These are phyloP conservation scores for Tricladium varicosporioides DNA, from an alignment of 2,329 filamentous ascomycete genomes.

Conservation along the genomic window DNA sequence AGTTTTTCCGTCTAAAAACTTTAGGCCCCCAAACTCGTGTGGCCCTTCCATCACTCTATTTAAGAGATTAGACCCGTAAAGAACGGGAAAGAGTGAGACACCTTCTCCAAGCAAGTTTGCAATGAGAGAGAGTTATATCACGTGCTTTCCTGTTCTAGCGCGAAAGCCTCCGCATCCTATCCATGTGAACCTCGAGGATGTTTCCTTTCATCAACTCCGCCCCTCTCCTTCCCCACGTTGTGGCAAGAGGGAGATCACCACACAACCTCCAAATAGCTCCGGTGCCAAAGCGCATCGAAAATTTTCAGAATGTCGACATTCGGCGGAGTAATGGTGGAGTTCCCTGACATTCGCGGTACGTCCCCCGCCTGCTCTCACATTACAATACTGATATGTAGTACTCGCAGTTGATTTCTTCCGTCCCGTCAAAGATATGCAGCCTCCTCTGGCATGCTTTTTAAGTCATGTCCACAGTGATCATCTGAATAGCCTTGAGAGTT, in stretches of 20 bases:
- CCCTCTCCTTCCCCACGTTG: neutral
- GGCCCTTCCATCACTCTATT: too few relatives aligned
- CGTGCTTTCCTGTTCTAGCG: neutral
- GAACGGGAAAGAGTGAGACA: too few relatives aligned
- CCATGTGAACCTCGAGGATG: neutral
- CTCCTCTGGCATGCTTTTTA: slow-evolving; percentile 80
- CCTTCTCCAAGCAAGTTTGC: too few relatives aligned
- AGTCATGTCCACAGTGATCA: slow-evolving; percentile 94
- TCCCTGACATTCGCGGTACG: slow-evolving; percentile 71
- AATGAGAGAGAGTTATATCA: too few relatives aligned
- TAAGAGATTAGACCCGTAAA: too few relatives aligned
- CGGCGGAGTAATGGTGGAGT: slow-evolving; percentile 69
- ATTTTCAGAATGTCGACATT: slow-evolving; percentile 68
- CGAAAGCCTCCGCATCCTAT: neutral
- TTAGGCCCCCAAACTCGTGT: too few relatives aligned
- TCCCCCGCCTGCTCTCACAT: neutral
- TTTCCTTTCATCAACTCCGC: neutral
- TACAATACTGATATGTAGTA: slow-evolving; percentile 4
- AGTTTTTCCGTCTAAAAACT: too few relatives aligned
- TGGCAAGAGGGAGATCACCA: neutral
- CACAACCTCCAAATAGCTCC: neutral
- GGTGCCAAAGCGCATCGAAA: neutral
- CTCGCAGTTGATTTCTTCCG: slow-evolving; percentile 77
- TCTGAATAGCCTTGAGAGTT: slow-evolving; percentile 72
- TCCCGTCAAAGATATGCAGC: slow-evolving; percentile 46